Evolutionary conservation across 2,329 filamentous ascomycete species (phyloP).

Genomic region (Neonectria faginata): DNA sequence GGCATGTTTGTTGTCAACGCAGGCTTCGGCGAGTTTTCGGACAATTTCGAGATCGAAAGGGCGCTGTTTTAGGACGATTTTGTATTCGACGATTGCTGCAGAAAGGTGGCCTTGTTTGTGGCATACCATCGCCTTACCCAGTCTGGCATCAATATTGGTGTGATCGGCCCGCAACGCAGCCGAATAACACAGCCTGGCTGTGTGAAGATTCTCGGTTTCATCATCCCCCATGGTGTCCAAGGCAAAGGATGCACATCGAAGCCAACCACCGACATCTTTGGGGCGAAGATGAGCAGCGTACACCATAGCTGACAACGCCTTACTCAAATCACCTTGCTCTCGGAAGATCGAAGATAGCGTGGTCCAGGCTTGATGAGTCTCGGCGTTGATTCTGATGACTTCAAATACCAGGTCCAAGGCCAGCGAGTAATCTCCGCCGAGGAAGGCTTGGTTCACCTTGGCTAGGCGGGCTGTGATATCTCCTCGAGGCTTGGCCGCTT

Average conservation of each 20-base stretch:
- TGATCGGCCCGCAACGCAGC: slow-evolving; percentile 69
- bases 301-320: slow-evolving; percentile 69
- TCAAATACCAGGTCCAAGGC: slow-evolving; percentile 71
- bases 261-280: slow-evolving; percentile 70
- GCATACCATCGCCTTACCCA: slow-evolving; percentile 69
- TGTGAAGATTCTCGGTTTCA: slow-evolving; percentile 61
- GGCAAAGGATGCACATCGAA: slow-evolving; percentile 68
- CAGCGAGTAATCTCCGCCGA: slow-evolving; percentile 69
- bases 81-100: slow-evolving; percentile 68
- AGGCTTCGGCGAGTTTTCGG: slow-evolving; percentile 67
- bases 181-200: slow-evolving; percentile 69
- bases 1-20: slow-evolving; percentile 63
- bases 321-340: slow-evolving; percentile 68
- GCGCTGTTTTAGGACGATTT: slow-evolving; percentile 62
- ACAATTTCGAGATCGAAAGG: slow-evolving; percentile 67
- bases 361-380: slow-evolving; percentile 74
- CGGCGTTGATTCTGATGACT: slow-evolving; percentile 75
- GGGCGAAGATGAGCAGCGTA: slow-evolving; percentile 72
- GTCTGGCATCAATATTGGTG: slow-evolving; percentile 67
- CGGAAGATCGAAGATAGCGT: slow-evolving; percentile 70
- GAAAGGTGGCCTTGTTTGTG: slow-evolving; percentile 66
- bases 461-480: slow-evolving; percentile 77
- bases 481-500: slow-evolving; percentile 74
- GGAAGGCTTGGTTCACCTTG: slow-evolving; percentile 75
- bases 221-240: slow-evolving; percentile 62